Conservation (phyloP, 441 rosid species). For the Jatropha podagrica region DNA sequence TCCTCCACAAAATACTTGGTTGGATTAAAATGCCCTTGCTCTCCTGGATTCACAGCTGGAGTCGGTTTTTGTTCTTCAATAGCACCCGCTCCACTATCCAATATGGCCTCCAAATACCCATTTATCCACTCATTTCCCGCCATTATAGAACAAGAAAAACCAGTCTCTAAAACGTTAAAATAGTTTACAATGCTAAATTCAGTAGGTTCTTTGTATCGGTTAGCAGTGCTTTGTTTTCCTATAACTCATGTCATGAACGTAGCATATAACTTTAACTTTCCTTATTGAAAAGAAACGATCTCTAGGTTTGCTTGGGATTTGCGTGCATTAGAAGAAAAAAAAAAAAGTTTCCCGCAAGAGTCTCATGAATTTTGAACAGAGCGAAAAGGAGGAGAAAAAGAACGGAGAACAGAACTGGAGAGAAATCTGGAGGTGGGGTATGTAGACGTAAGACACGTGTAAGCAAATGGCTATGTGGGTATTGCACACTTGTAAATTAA, state of each 20-base stretch:
- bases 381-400: background rate
- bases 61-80: slow-evolving; percentile 64
- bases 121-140: slow-evolving; percentile 98
- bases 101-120: slow-evolving; percentile 91
- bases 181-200: too few species aligned
- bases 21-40: slow-evolving; percentile 71
- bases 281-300: too few species aligned
- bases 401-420: slow-evolving; percentile 11
- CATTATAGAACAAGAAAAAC: slow-evolving; percentile 30
- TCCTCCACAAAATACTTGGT: slow-evolving; percentile 93
- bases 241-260: too few species aligned
- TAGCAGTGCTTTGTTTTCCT: too few species aligned
- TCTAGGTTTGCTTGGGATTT: background rate
- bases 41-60: slow-evolving; percentile 37
- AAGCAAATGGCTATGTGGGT: background rate
- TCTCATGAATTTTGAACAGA: background rate
- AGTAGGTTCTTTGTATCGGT: too few species aligned
- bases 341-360: background rate
- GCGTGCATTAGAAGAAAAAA: background rate
- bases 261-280: too few species aligned
- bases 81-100: slow-evolving; percentile 61
- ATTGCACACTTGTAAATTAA: background rate
- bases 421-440: slow-evolving; percentile 1
- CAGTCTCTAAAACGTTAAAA: background rate
- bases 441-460: slow-evolving; percentile 26